phyloP scores from a whole-genome alignment of 208 protist species.

The Dictyostelium gargantuum region DNA sequence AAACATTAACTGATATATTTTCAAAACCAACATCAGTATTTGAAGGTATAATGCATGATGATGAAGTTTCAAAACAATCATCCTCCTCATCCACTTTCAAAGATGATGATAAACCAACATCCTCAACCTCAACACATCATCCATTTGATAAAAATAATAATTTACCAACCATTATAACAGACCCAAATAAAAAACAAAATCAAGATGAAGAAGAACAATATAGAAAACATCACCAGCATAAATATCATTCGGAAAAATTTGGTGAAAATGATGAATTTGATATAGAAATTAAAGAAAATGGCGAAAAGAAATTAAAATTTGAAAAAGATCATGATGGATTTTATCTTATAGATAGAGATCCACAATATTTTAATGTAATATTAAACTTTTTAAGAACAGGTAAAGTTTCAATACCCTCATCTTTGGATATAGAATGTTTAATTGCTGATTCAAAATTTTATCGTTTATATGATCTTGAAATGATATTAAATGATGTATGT shows the following conservation, averaged over 20 bases:
- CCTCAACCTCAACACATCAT: not conserved
- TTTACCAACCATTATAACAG: not conserved
- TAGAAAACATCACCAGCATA: too few relatives aligned
- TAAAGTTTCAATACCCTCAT: not conserved
- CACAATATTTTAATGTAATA: not conserved
- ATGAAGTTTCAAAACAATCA: not conserved
- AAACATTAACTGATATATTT: constrained; percentile 5
- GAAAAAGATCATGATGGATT: constrained; percentile 56
- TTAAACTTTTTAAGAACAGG: constrained; percentile 44
- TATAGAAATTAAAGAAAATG: not conserved
- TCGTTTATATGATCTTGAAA: constrained; percentile 16
- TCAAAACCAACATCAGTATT: not conserved
- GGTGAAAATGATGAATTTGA: not conserved
- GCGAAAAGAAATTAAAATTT: constrained; percentile 24
- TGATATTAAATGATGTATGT: constrained; percentile 1
- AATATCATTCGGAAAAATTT: too few relatives aligned
- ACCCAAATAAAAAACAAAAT: not conserved
- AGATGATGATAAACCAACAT: too few relatives aligned
- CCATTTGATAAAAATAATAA: too few relatives aligned
- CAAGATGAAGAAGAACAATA: not conserved
- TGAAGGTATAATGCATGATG: not conserved
- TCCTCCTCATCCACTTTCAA: too few relatives aligned
- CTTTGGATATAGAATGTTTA: not conserved
- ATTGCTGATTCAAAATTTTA: constrained; percentile 31
- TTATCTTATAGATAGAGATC: constrained; percentile 49